Conservation (phyloP, 164 flowering plant genomes). For the Vitis rotundifolia region DNA sequence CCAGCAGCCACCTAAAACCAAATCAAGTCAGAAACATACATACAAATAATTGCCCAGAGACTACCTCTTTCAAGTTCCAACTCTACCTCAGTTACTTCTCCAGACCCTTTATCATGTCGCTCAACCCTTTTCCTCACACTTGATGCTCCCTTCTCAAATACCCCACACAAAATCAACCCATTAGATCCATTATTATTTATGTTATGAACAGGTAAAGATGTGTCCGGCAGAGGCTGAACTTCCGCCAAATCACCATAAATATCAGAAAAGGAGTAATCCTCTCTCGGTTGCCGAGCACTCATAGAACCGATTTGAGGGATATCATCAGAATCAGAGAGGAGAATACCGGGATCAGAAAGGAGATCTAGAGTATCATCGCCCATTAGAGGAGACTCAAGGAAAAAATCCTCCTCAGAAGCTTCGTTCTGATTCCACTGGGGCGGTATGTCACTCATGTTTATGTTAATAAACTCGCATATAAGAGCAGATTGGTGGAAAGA, state of each 20-base stretch:
- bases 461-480: too few relatives aligned
- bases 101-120: not conserved
- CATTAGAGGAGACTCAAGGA: too few relatives aligned
- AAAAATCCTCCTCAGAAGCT: too few relatives aligned
- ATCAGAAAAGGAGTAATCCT: too few relatives aligned
- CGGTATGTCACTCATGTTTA: too few relatives aligned
- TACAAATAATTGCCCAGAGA: not conserved
- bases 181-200: too few relatives aligned
- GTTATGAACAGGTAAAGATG: not conserved
- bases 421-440: too few relatives aligned
- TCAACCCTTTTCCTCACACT: not conserved
- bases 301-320: too few relatives aligned
- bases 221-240: not conserved
- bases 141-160: not conserved
- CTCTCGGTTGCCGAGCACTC: too few relatives aligned
- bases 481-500: not conserved
- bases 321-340: too few relatives aligned
- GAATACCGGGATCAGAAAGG: too few relatives aligned
- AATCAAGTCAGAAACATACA: not conserved
- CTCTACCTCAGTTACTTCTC: not conserved
- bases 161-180: not conserved
- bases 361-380: too few relatives aligned
- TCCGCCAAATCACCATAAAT: not conserved
- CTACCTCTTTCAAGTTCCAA: not conserved
- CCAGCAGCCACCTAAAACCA: not conserved